Base-by-base conservation (phyloP, 2,329 filamentous ascomycete genomes). In the Fusarium anthophilum region DNA sequence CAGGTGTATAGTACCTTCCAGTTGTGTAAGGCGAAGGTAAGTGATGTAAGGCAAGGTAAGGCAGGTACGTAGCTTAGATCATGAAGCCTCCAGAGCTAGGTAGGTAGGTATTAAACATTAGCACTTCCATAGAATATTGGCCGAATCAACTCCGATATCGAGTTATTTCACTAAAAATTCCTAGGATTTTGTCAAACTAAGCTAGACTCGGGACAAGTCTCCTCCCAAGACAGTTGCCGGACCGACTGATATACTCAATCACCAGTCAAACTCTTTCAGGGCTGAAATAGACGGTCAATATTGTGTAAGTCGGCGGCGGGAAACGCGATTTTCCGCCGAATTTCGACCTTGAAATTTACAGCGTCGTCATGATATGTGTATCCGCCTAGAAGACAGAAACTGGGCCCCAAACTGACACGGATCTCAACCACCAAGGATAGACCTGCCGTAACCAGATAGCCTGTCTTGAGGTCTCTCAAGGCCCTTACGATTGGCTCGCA, bases 401-500 rank as follows among this genome's bases (percentile, higher is more conserved):
- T n/a, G 45, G 45, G 61, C 44, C 48, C 43, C 26, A 50, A 43
- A 41, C 37, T 63, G 24, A 51, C 24, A 32, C 45, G 26, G 37
- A 60, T 60, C 55, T 60, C 55, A 65, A 35, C 28, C 60, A 71
- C 57, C 60, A 55, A 57, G 32, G 63, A 61, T 50, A 64, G 70
- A 66, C 70, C 63, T 74, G 71, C 73, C 75, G 47, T 69, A 73
- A 69, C 60, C 47, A 76, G 70, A 59, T 76, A 66, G 75, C 58
- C 61, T 62, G 53, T 41, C 58, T 47, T 57, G 51, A 44, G 60
- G 44, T 45, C 45, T 28, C 48, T 57, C 41, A 44, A 26, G 55
- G 26, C 37, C 45, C 35, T 22, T 32, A 38, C 70, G 48, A 76
- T 76, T 76, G 74, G 74, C 26, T 56, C 63, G 66, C 45, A 70